Conservation (phyloP, 805 yeast species). For the Clavispora carvajalis region DNA sequence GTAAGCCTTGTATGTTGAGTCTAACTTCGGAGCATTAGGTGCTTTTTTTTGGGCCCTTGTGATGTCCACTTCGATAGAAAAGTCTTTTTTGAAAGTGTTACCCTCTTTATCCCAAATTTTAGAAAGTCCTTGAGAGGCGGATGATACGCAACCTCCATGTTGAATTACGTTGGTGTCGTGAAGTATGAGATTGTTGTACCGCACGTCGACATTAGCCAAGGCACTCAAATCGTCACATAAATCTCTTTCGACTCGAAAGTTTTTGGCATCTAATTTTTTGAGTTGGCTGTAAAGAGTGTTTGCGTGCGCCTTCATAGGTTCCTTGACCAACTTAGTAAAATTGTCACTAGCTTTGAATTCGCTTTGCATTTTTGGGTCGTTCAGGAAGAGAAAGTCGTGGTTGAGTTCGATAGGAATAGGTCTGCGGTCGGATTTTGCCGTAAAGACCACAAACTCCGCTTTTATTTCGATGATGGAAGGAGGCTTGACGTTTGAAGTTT, state of each 20-base stretch:
- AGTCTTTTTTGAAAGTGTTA: constrained; percentile 16
- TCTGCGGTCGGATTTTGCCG: constrained; percentile 25
- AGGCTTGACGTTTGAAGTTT: constrained; percentile 7
- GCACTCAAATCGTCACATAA: constrained; percentile 26
- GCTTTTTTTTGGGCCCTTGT: constrained; percentile 18
- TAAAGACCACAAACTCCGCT: constrained; percentile 27
- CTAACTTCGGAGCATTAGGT: constrained; percentile 7
- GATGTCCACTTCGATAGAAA: constrained; percentile 23
- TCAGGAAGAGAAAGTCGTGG: constrained; percentile 31
- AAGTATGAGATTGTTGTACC: constrained; percentile 24
- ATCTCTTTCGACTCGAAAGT: constrained; percentile 23
- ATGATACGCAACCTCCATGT: constrained; percentile 17
- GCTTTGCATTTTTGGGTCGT: constrained; percentile 10
- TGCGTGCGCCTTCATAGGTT: constrained; percentile 28
- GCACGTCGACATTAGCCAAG: constrained; percentile 26
- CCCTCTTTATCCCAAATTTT: constrained; percentile 8
- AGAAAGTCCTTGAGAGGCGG: constrained; percentile 2
- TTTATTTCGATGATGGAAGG: constrained; percentile 25
- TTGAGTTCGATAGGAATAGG: constrained; percentile 34
- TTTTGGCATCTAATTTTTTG: constrained; percentile 19
- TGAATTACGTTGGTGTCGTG: constrained; percentile 14
- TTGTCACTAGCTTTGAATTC: constrained; percentile 16
- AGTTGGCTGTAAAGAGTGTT: constrained; percentile 21
- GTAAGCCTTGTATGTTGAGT: constrained; percentile 9
- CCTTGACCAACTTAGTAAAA: constrained; percentile 28